Conservation (phyloP, 768 basidiomycete genomes). For the Crepidotus variabilis region DNA sequence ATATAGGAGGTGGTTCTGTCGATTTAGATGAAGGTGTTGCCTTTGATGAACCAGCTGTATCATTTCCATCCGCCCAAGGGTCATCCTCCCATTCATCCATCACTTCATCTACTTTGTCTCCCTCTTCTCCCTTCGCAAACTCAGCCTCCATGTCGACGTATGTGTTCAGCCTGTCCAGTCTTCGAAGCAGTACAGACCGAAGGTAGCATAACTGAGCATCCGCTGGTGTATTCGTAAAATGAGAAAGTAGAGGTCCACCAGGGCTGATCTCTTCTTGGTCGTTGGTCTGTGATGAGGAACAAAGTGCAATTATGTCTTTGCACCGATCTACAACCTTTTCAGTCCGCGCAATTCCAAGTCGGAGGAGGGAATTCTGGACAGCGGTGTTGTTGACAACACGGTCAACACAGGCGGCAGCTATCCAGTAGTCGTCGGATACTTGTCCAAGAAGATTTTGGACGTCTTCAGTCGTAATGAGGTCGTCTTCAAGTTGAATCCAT, state of each 20-base stretch:
- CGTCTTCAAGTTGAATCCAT: slow-evolving; percentile 58
- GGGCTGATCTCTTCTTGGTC: slow-evolving; percentile 5
- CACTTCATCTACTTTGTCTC: slow-evolving; percentile 42
- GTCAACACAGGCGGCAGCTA: slow-evolving; percentile 69
- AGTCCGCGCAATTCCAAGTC: slow-evolving; percentile 63
- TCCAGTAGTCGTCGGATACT: slow-evolving; percentile 72
- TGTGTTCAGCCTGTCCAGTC: slow-evolving; percentile 71
- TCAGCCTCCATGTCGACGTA: slow-evolving; percentile 57
- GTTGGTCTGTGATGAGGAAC: slow-evolving; percentile 7
- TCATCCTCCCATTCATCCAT: slow-evolving; percentile 76
- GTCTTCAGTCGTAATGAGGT: slow-evolving; percentile 49
- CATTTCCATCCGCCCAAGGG: slow-evolving; percentile 60
- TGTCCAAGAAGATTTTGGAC: slow-evolving; percentile 44
- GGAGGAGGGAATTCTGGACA: slow-evolving; percentile 55
- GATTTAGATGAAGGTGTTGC: slow-evolving; percentile 24
- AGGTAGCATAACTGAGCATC: slow-evolving; percentile 66
- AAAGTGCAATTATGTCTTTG: slow-evolving; percentile 29
- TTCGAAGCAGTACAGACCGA: slow-evolving; percentile 63
- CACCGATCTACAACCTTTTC: slow-evolving; percentile 42
- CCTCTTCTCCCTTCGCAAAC: slow-evolving; percentile 25
- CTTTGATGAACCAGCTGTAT: slow-evolving; percentile 20
- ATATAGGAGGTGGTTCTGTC: slow-evolving; percentile 36
- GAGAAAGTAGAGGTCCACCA: slow-evolving; percentile 35
- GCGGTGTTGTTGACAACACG: slow-evolving; percentile 54
- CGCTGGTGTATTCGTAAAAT: slow-evolving; percentile 53